Evolutionary conservation across 2,329 filamentous ascomycete species (phyloP), one percentile per base, ranked within the genome.

Genomic region (Bipolaris gigantea): DNA sequence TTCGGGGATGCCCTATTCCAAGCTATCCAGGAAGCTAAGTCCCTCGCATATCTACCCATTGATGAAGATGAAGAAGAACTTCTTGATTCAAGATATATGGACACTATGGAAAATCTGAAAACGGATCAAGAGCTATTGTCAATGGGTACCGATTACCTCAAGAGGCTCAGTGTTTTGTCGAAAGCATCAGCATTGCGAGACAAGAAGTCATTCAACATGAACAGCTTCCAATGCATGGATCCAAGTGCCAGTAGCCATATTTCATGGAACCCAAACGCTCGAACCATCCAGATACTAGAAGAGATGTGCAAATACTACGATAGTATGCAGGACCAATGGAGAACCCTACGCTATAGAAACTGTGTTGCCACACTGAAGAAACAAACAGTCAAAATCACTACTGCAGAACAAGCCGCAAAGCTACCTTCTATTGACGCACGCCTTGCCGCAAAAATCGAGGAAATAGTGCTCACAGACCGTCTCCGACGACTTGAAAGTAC

Each of bases 381-480:
- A 43, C 88, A 92, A 57, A 69, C 77, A 0, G 68, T 66, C 18
- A 87, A 85, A 67, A 83, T 97, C 54, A 78, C 74, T 4, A 92
- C 88, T 0, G 85, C 83, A 53, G 81, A 85, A 44, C 82, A 95
- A 71, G 93, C 92, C 0, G 76, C 81, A 10, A 72, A 75, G 2
- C 79, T 97, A 1, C 85, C 85, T 0, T 83, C 81, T 53, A 85
- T 97, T 33, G 92, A 92, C 7, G 65, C 79, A 10, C 83, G 89
- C 1, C 77, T 97, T 1, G 92, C 92, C 0, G 79, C 83, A 23
- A 96, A 96, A 72, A 94, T 97, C 59, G 90, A 94, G 65, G 93
- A 97, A 69, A 96, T 97, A 39, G 89, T 85, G 2, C 80, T 81
- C 35, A 96, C 90, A 0, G 83, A 90, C 64, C 80, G 81, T 23